phyloP scores from a whole-genome alignment of 2,329 filamentous ascomycete genomes.

The Xylariaceae sp. region DNA sequence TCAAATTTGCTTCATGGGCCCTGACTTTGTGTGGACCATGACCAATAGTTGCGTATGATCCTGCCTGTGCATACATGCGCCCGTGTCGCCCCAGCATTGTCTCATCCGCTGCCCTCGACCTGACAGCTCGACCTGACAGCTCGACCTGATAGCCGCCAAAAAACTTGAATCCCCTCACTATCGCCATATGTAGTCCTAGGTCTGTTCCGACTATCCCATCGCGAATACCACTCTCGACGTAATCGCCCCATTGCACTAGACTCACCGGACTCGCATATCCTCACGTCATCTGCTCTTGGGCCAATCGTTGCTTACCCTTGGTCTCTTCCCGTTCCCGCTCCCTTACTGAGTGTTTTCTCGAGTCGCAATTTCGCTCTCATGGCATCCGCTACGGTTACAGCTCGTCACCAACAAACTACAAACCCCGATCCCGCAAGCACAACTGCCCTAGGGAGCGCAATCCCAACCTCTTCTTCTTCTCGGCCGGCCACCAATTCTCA shows the following conservation, averaged over 20 bases:
- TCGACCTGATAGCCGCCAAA: not conserved
- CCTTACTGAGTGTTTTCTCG: conserved; percentile 2
- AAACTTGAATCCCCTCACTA: not conserved
- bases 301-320: not conserved
- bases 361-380: conserved; percentile 25
- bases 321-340: not conserved
- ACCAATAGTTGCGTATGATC: conserved; percentile 4
- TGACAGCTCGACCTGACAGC: conserved; percentile 3
- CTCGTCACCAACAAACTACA: conserved; percentile 22
- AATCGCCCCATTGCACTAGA: conserved; percentile 1
- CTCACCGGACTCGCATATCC: not conserved
- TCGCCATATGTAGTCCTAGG: not conserved
- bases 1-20: not conserved
- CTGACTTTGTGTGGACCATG: not conserved
- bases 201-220: not conserved
- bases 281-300: not conserved
- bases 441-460: not conserved
- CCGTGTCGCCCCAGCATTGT: not conserved
- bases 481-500: conserved; percentile 9
- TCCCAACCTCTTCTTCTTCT: conserved; percentile 13
- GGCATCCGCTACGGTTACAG: conserved; percentile 36
- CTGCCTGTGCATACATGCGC: conserved; percentile 4
- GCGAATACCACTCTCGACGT: conserved; percentile 6
- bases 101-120: conserved; percentile 3
- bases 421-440: conserved; percentile 6